Evolutionary conservation across 2,329 filamentous ascomycete species (phyloP).

Genomic region (Daldinia sp.): DNA sequence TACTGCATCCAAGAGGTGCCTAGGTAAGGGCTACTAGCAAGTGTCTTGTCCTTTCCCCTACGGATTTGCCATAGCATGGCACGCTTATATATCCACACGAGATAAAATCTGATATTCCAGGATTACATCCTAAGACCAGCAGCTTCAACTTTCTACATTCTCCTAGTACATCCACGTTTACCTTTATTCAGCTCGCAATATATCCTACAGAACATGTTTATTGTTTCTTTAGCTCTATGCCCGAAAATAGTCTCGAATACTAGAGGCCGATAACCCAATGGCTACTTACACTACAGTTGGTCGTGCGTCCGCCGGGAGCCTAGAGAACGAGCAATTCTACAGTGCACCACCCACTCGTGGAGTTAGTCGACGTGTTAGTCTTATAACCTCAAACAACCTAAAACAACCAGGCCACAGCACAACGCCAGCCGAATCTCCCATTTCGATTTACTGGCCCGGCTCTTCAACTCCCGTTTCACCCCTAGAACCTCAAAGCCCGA

Average conservation of each 20-base stretch:
- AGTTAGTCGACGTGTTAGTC: constrained; percentile 37
- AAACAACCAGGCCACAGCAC: constrained; percentile 9
- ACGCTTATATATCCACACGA: not conserved
- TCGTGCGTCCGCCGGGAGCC: constrained; percentile 22
- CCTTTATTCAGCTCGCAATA: constrained; percentile 2
- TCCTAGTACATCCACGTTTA: not conserved
- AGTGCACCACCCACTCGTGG: constrained; percentile 39
- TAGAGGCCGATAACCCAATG: constrained; percentile 16
- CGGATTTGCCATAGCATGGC: not conserved
- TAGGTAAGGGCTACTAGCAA: not conserved
- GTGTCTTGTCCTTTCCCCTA: not conserved
- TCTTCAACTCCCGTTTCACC: not conserved
- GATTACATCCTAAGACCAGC: not conserved
- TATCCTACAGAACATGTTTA: constrained; percentile 25
- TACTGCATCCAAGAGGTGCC: not conserved
- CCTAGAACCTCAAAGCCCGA: constrained; percentile 27
- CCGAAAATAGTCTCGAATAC: not conserved
- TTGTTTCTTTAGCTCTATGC: not conserved
- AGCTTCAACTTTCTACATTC: not conserved
- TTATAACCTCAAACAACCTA: constrained; percentile 20
- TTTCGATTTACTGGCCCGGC: not conserved
- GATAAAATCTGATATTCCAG: not conserved
- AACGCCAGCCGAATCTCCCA: no score
- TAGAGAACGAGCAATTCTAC: constrained; percentile 42
- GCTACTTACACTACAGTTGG: constrained; percentile 5